A percentile compares a stretch with the other conserved stretches of the same genome.
These are phyloP conservation scores for Aeminium ludgeri DNA, from an alignment of 495 filamentous ascomycete genomes.

Conservation along the genomic window DNA sequence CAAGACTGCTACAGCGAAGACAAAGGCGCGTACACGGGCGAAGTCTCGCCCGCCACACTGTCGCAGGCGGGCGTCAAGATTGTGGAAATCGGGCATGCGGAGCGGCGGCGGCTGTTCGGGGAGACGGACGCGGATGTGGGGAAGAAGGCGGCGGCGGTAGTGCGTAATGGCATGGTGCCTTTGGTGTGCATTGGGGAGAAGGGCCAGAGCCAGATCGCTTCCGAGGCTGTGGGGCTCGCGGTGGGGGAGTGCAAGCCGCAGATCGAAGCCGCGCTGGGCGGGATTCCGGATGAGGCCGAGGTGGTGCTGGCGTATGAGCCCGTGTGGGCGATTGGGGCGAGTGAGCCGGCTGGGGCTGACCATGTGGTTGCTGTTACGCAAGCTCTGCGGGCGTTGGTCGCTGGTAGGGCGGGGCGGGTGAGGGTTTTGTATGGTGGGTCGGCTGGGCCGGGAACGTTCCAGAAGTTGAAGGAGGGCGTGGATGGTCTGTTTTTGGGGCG, in stretches of 20 bases:
- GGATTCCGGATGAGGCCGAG: conserved; percentile 40
- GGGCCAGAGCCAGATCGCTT: conserved; percentile 20
- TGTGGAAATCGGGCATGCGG: conserved; percentile 67
- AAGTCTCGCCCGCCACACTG: conserved; percentile 52
- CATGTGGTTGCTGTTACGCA: conserved; percentile 57
- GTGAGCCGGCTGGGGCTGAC: conserved; percentile 49
- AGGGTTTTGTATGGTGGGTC: conserved; percentile 67
- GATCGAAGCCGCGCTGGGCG: conserved; percentile 41
- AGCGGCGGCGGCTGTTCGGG: conserved; percentile 48
- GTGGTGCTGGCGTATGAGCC: conserved; percentile 77
- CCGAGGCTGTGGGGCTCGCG: conserved; percentile 38
- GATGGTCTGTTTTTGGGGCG: conserved; percentile 72
- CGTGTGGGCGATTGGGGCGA: conserved; percentile 72
- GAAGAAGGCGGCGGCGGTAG: conserved; percentile 49
- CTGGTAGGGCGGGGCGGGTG: conserved; percentile 32
- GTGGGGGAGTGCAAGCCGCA: conserved; percentile 48
- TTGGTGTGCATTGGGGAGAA: conserved; percentile 67
- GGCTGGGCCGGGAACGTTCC: conserved; percentile 61
- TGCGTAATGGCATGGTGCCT: conserved; percentile 52
- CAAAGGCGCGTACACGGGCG: conserved; percentile 56
- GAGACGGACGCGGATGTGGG: conserved; percentile 50
- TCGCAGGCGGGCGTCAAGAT: conserved; percentile 46
- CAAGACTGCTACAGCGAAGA: conserved; percentile 57
- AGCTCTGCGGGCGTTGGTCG: conserved; percentile 32
- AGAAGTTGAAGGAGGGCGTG: conserved; percentile 43